Evolutionary conservation across 495 filamentous ascomycete species (phyloP).

Genomic region (Lepidopterella palustris): DNA sequence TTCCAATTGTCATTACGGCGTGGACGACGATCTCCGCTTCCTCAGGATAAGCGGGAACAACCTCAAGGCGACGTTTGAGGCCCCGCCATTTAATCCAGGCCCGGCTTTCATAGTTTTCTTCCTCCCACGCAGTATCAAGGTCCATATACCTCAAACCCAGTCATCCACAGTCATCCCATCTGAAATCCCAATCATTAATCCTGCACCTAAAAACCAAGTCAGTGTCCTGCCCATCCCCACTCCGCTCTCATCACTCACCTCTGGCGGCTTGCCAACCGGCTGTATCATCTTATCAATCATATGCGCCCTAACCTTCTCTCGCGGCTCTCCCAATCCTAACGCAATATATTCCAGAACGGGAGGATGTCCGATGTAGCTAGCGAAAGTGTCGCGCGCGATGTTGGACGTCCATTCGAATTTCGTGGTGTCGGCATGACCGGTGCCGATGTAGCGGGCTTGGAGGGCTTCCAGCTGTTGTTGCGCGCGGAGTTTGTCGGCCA

Average conservation of each 20-base stretch:
- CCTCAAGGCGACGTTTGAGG: too few species aligned
- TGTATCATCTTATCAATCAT: conserved; percentile 93
- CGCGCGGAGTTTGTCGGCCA: conserved; percentile 95
- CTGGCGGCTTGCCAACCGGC: conserved; percentile 76
- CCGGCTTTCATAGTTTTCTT: too few species aligned
- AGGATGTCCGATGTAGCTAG: conserved; percentile 83
- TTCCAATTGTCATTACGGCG: too few species aligned
- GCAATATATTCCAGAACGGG: conserved; percentile 82
- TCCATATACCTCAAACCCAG: too few species aligned
- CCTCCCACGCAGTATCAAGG: too few species aligned
- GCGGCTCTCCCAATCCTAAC: conserved; percentile 77
- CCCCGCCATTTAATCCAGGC: too few species aligned
- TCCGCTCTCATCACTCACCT: conserved; percentile 27
- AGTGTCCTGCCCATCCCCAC: background rate
- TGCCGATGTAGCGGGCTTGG: conserved; percentile 89
- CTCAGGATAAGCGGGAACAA: too few species aligned
- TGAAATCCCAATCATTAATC: conserved; percentile 1
- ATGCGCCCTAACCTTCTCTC: conserved; percentile 68
- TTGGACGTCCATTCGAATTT: conserved; percentile 94
- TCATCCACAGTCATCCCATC: background rate
- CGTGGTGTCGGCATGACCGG: conserved; percentile 96
- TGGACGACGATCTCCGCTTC: too few species aligned
- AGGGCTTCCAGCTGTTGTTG: conserved; percentile 95
- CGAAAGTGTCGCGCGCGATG: conserved; percentile 36
- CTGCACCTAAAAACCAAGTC: conserved; percentile 1